Base-by-base conservation (phyloP, 2,329 filamentous ascomycete genomes). In the Alternaria burnsii region DNA sequence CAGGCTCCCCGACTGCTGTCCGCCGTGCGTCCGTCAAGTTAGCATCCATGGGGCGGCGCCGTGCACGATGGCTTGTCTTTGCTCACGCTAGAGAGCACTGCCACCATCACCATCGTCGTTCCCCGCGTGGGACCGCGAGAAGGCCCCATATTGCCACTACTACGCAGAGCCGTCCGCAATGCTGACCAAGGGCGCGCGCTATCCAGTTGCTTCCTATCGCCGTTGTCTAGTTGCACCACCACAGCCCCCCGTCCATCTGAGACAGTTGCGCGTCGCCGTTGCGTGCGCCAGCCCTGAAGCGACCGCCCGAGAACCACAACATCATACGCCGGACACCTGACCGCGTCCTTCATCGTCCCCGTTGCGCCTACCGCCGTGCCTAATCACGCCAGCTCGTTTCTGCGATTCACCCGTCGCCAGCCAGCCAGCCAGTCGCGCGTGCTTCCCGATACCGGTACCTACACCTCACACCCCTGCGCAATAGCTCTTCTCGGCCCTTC, bases 151-250 rank as follows among this genome's bases (percentile, higher is more conserved):
- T 62, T 63, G 67, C 67, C 68, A 65, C 71, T 67, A 55, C 60
- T 58, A 58, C 61, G 58, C 65, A 53, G 57, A 58, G 59, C 60
- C 52, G 43, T 68, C 66, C 73, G 68, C 68, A 64, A 75, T 77
- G 73, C 74, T 77, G 66, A 77, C 71, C 66, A 65, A 61, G 32
- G 66, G 59, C 56, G 63, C 64, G 65, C 70, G 61, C 58, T 63
- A 48, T 69, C 59, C 60, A 70, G 70, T 67, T 52, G 55, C 51
- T 57, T 62, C 38, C 26, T 57, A 53, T 52, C 54, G 63, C 52
- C 64, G 34, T 42, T 48, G 58, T 34, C 60, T 57, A 56, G 56
- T 47, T 59, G 55, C 56, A 56, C 55, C 44, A 51, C 58, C 65
- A 60, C 64, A 64, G 56, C 69, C 68, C 68, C 68, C 59, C 60